Evolutionary conservation across 352 stramenopile species (phyloP), one percentile per base, ranked within the genome.

Genomic region (Elongisporangium senticosum): DNA sequence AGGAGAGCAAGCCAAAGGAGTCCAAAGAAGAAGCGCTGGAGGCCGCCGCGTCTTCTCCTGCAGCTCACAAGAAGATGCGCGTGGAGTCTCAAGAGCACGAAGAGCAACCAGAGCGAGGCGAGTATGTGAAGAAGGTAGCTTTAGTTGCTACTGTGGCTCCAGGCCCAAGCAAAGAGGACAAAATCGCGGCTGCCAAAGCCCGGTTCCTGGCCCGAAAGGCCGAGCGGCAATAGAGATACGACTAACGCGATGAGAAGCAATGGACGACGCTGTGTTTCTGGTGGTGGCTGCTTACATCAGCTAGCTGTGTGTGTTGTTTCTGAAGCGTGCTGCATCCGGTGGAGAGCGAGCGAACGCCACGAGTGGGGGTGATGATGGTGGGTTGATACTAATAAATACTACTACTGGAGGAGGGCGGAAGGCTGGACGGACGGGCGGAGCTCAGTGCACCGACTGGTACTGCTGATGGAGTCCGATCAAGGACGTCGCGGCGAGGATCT

Each of bases 191-290:
- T 13, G 88, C 89, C 3, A 82, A 74, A 52, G 87, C 84, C 19
- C 83, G 88, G 0, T 96, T 94, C 67, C 64, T 97, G 62, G 88
- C 87, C 11, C 80, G 89, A 22, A 96, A 97, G 61, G 75, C 84
- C 3, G 68, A 82, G 59, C 74, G 72, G 7, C 72, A 63, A 23
- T 53, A 20, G 48, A 51, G 5, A 62, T 7, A 3, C n/a, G n/a
- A n/a, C n/a, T n/a, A n/a, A 58, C 57, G 15, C 17, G 54, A 54
- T 51, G 14, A n/a, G 23, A 68, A 54, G 54, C 53, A n/a, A 62
- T 33, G 17, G 7, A 39, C 28, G 28, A 14, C 8, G 8, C 8
- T 39, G 28, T 8, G n/a, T n/a, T n/a, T n/a, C n/a, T 39, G 13
- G 13, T 39, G 28, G 28, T 28, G 7, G 28, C 28, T 39, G 28